Percentiles rank a stretch among this genome's conserved stretches.
These are phyloP conservation scores for Tolypocladium cylindrosporum DNA, from an alignment of 2,329 filamentous ascomycete species.

Conservation along the genomic window DNA sequence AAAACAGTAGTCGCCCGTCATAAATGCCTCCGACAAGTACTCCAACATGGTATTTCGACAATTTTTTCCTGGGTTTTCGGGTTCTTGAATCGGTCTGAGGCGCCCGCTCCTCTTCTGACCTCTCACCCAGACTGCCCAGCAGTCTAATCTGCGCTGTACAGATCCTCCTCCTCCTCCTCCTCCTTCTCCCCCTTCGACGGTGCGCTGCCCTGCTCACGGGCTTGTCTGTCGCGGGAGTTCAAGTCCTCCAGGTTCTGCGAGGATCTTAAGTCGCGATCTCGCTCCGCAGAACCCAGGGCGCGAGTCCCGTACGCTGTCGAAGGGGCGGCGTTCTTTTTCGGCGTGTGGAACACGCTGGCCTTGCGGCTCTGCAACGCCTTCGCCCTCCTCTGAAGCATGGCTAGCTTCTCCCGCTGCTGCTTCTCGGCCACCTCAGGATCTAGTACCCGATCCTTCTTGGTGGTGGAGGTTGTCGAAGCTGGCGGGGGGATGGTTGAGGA, in stretches of 20 bases:
- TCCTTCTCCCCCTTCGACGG: neutral
- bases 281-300: conserved; percentile 1
- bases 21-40: too few species aligned
- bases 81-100: neutral
- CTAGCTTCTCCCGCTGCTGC: neutral
- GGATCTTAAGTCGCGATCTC: neutral
- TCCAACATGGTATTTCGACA: too few species aligned
- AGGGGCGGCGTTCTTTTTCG: neutral
- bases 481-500: neutral
- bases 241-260: conserved; percentile 4
- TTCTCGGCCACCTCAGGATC: neutral
- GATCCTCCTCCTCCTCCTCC: neutral
- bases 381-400: neutral
- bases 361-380: neutral
- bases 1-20: too few species aligned
- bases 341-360: neutral
- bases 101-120: neutral
- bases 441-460: neutral
- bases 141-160: neutral
- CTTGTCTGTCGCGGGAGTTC: neutral
- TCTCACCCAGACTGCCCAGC: neutral
- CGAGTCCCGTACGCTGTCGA: conserved; percentile 3
- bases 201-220: neutral
- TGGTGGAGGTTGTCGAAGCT: neutral
- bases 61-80: too few species aligned